Evolutionary conservation across 1,284 basidiomycete genomes (phyloP).

Genomic region (Anthracocystis walkeri): DNA sequence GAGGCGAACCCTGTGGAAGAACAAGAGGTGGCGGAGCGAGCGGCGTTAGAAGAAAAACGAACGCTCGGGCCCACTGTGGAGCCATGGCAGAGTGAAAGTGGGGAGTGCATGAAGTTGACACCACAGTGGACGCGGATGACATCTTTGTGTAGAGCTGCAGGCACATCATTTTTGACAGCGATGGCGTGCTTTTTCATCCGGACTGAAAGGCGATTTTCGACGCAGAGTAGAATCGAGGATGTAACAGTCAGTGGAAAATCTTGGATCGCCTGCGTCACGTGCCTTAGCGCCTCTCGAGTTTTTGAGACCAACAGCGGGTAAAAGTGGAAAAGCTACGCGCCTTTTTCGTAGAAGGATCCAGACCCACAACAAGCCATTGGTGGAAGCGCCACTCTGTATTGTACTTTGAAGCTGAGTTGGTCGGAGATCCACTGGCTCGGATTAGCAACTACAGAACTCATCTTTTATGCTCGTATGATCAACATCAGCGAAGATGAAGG

Average conservation of each 20-base stretch:
- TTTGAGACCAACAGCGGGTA: slow-evolving; percentile 1
- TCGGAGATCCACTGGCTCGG: no score
- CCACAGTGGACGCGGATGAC: slow-evolving; percentile 16
- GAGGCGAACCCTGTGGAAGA: slow-evolving; percentile 9
- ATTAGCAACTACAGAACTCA: no score
- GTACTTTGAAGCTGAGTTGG: no score
- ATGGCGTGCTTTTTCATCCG: slow-evolving; percentile 33
- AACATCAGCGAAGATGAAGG: no score
- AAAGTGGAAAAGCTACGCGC: slow-evolving; percentile 1
- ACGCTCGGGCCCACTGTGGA: slow-evolving; percentile 4
- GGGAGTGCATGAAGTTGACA: slow-evolving; percentile 10
- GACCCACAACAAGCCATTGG: not conserved
- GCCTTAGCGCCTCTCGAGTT: not conserved
- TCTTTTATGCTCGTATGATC: no score
- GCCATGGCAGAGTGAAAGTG: slow-evolving; percentile 1
- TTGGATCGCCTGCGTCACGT: slow-evolving; percentile 15
- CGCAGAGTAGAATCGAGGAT: not conserved
- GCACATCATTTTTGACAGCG: slow-evolving; percentile 26
- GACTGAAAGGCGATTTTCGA: not conserved
- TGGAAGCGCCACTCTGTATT: no score
- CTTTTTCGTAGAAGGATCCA: not conserved
- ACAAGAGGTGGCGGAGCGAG: not conserved
- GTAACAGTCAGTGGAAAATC: not conserved
- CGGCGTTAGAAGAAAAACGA: slow-evolving; percentile 5
- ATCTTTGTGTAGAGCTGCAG: slow-evolving; percentile 14